Base-by-base conservation (phyloP, 2,329 filamentous ascomycete genomes). In the Cadophora luteo-olivacea region DNA sequence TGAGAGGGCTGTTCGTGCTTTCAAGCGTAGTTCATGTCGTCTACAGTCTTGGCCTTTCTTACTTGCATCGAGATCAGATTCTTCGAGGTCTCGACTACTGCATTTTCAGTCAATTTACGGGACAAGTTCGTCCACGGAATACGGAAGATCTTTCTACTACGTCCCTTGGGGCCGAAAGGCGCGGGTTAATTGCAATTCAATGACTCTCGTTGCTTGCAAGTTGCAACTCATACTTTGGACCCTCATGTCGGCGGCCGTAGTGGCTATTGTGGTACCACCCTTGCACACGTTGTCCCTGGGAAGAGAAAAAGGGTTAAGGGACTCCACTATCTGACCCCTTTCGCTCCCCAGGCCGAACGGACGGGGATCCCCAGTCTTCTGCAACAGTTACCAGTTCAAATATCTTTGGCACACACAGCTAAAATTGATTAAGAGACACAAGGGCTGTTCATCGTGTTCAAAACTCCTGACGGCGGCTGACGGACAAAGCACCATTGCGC, bases 181-280 rank as follows among this genome's bases (percentile, higher is more conserved):
- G 51, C 54, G 54, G 32, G 54, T 16, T 58, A 7, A 58, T 58
- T n/a, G 29, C 57, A 45, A 5, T 29, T 25, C 38, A 5, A 61
- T 41, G 57, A 61, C n/a, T 61, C 8, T 22, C n/a, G 41, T 45
- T 45, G 38, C 41, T 48, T 61, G 38, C 58, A 29, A 61, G 4
- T 48, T 48, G 58, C 38, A 61, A 61, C 24, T 19, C 24, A 22
- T 48, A 4, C 41, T 61, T 48, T 45, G 38, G 38, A 32, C 38
- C 58, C 41, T 48, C 16, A 61, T 61, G 41, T 32, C 38, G 58
- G 36, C 25, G 36, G 38, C 58, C 58, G 58, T 61, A 61, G 58
- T 61, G 55, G 32, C 9, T 57, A 58, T 36, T 38, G 55, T 58
- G 33, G 55, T 58, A 33, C 33, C 32, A 61, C 58, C 36, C 24